These are phyloP conservation scores for Saprolegnia diclina DNA, from an alignment of 352 stramenopile genomes.

Conservation along the genomic window DNA sequence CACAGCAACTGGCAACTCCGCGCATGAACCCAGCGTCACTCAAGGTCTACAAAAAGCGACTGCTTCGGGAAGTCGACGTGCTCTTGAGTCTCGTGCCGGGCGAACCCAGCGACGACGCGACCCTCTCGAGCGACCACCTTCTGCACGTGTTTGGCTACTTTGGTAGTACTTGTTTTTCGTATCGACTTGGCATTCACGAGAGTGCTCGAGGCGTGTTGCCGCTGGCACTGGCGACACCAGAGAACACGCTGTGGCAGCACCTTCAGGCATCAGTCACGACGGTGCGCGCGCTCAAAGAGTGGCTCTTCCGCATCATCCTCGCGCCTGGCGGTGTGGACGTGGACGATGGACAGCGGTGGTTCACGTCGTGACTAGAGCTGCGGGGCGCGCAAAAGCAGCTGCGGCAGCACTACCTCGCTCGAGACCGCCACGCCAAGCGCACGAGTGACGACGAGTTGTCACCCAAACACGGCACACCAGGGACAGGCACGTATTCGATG, in stretches of 20 bases:
- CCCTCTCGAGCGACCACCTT: background rate
- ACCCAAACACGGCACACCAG: background rate
- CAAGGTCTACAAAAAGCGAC: background rate
- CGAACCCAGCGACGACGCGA: background rate
- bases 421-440: background rate
- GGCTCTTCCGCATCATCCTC: background rate
- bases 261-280: background rate
- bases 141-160: constrained; percentile 1
- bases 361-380: background rate
- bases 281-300: background rate
- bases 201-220: constrained; percentile 1
- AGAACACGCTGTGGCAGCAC: background rate
- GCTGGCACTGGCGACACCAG: background rate
- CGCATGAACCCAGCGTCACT: background rate
- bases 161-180: background rate
- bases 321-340: background rate
- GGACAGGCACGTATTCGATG: background rate
- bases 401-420: background rate
- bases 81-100: constrained; percentile 1
- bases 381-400: constrained; percentile 2
- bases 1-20: too few species aligned
- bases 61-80: constrained; percentile 1
- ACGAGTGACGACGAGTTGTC: background rate
- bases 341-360: too few species aligned
- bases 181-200: too few species aligned